phyloP scores from a whole-genome alignment of 176 grass and related monocot genomes.

The Otatea glauca region DNA sequence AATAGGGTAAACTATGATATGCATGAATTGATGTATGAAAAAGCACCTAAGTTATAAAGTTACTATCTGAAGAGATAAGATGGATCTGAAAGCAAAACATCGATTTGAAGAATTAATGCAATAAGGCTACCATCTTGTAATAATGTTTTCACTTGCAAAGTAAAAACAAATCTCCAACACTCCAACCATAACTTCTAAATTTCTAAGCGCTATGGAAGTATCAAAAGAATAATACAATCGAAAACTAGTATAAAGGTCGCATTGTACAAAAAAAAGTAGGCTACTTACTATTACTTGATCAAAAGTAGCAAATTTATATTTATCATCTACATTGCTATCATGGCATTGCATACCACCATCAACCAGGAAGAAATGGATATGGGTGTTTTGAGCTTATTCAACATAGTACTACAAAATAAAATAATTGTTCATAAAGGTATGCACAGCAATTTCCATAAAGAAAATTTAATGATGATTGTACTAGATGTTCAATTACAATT shows the following conservation, averaged over 20 bases:
- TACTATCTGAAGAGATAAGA: slow-evolving; percentile 8
- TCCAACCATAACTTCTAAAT: not conserved
- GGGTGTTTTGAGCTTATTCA: not conserved
- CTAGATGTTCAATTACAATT: not conserved
- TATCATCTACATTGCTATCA: not conserved
- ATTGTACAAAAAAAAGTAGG: not conserved
- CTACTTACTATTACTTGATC: not conserved
- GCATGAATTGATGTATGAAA: not conserved
- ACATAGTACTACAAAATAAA: not conserved
- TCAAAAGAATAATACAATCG: not conserved
- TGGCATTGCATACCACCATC: not conserved
- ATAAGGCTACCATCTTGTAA: not conserved
- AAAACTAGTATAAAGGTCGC: not conserved
- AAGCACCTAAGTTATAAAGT: not conserved
- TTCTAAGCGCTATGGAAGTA: not conserved
- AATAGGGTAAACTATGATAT: slow-evolving; percentile 1
- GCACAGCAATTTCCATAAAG: not conserved
- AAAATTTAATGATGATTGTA: not conserved
- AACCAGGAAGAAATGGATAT: not conserved
- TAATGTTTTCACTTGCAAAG: not conserved
- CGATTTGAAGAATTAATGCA: slow-evolving; percentile 17
- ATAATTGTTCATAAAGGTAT: not conserved
- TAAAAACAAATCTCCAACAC: not conserved
- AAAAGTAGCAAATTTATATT: slow-evolving; percentile 27
- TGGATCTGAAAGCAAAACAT: slow-evolving; percentile 16